phyloP scores from a whole-genome alignment of 768 basidiomycete species.

The Podaxis sp. region DNA sequence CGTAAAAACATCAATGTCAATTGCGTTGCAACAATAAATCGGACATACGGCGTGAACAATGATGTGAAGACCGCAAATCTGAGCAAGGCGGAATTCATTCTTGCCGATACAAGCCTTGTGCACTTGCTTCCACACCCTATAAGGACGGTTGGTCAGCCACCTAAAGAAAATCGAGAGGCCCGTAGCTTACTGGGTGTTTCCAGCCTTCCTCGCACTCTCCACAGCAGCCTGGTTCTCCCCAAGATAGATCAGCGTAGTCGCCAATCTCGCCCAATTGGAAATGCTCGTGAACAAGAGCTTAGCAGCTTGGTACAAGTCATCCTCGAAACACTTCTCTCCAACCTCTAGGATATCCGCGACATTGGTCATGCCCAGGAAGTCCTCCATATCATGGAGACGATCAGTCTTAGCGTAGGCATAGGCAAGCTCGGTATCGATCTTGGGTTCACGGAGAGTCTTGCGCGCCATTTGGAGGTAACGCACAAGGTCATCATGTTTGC shows the following conservation, averaged over 20 bases:
- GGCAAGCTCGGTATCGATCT: conserved; percentile 96
- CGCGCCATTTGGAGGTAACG: conserved; percentile 98
- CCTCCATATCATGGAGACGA: conserved; percentile 98
- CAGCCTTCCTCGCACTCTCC: conserved; percentile 98
- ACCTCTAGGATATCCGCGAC: conserved; percentile 96
- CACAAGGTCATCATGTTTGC: conserved; percentile 92
- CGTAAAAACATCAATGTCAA: conserved; percentile 17
- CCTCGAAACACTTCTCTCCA: conserved; percentile 99
- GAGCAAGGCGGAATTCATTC: conserved; percentile 84
- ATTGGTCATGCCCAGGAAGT: conserved; percentile 97
- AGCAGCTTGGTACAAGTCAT: conserved; percentile 95
- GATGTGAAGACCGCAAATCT: conserved; percentile 98
- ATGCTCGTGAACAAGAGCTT: conserved; percentile 96
- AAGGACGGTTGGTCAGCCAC: conserved; percentile 15
- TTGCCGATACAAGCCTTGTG: conserved; percentile 99
- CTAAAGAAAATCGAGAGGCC: neutral
- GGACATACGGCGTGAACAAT: conserved; percentile 79
- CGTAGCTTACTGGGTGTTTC: conserved; percentile 86
- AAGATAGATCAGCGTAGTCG: conserved; percentile 97
- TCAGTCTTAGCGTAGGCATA: conserved; percentile 97
- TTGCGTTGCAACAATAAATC: conserved; percentile 23
- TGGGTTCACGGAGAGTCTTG: conserved; percentile 94
- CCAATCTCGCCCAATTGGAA: conserved; percentile 97
- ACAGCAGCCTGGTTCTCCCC: conserved; percentile 98
- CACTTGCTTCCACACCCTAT: conserved; percentile 99